phyloP scores from a whole-genome alignment of 2,329 filamentous ascomycete genomes.

The Rhinocladiella similis region DNA sequence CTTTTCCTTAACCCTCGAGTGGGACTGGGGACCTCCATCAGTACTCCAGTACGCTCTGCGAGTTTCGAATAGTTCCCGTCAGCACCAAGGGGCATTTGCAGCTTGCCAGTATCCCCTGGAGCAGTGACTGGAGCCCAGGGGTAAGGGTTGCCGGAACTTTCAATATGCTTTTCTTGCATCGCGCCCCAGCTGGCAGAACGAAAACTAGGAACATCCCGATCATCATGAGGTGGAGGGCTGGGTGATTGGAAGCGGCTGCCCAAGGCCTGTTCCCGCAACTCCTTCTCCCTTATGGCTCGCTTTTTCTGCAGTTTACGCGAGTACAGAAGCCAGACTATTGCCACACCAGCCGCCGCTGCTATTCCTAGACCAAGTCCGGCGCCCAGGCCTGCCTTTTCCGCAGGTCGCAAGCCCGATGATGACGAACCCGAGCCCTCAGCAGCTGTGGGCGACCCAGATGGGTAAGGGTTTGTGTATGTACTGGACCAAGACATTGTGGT shows the following conservation, averaged over 20 bases:
- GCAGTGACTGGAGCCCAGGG: constrained; percentile 33
- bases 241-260: constrained; percentile 50
- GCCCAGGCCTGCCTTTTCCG: constrained; percentile 60
- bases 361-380: constrained; percentile 66
- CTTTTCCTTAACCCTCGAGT: constrained; percentile 40
- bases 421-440: constrained; percentile 27
- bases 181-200: constrained; percentile 27
- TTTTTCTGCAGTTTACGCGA: constrained; percentile 47
- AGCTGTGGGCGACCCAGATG: constrained; percentile 28
- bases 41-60: constrained; percentile 44
- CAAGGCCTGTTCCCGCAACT: constrained; percentile 54
- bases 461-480: constrained; percentile 54
- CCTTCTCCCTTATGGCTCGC: constrained; percentile 51
- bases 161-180: constrained; percentile 27
- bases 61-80: constrained; percentile 32
- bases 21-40: constrained; percentile 43
- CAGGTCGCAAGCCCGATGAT: constrained; percentile 27
- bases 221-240: constrained; percentile 20
- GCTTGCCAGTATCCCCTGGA: constrained; percentile 22
- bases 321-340: constrained; percentile 53
- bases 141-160: constrained; percentile 28
- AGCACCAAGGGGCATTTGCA: constrained; percentile 2
- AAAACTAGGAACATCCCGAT: constrained; percentile 11
- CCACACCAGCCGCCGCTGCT: constrained; percentile 49
- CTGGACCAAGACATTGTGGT: constrained; percentile 60